phyloP scores from a whole-genome alignment of 1,284 basidiomycete species.

The Papiliotrema flavescens region DNA sequence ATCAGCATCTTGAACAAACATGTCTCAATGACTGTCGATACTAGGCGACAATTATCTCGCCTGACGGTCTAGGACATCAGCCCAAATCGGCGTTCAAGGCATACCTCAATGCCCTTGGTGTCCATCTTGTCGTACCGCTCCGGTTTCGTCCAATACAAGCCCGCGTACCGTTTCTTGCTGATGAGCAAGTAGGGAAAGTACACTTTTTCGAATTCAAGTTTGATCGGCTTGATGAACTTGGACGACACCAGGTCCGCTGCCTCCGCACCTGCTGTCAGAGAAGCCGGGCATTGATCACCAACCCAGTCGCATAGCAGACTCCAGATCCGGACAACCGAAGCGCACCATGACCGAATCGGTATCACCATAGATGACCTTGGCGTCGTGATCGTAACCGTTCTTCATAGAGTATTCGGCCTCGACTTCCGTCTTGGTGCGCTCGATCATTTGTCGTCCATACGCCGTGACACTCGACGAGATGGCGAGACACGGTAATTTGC shows the following conservation, averaged over 20 bases:
- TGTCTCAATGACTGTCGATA: conserved; percentile 93
- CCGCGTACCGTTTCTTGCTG: conserved; percentile 95
- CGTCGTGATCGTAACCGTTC: conserved; percentile 81
- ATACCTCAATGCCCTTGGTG: conserved; percentile 92
- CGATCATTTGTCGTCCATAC: conserved; percentile 96
- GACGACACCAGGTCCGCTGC: conserved; percentile 89
- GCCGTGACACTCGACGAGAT: conserved; percentile 91
- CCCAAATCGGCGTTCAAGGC: too few relatives aligned
- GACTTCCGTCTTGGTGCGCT: conserved; percentile 87
- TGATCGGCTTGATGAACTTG: conserved; percentile 91
- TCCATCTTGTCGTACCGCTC: conserved; percentile 99
- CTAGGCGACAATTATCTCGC: conserved; percentile 90
- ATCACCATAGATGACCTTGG: conserved; percentile 92
- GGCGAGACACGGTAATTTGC: conserved; percentile 85
- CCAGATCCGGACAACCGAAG: conserved; percentile 82
- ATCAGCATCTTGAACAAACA: conserved; percentile 96
- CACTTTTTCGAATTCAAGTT: conserved; percentile 96
- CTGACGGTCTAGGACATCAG: conserved; percentile 70
- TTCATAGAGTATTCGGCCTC: conserved; percentile 79
- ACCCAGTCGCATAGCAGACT: conserved; percentile 84
- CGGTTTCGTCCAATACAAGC: conserved; percentile 87
- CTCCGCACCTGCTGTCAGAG: conserved; percentile 64
- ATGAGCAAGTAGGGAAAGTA: conserved; percentile 96
- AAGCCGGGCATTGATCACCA: conserved; percentile 21
- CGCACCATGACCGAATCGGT: conserved; percentile 97